phyloP scores from a whole-genome alignment of 1,139 yeast genomes.

The Lodderomyces beijingensis region DNA sequence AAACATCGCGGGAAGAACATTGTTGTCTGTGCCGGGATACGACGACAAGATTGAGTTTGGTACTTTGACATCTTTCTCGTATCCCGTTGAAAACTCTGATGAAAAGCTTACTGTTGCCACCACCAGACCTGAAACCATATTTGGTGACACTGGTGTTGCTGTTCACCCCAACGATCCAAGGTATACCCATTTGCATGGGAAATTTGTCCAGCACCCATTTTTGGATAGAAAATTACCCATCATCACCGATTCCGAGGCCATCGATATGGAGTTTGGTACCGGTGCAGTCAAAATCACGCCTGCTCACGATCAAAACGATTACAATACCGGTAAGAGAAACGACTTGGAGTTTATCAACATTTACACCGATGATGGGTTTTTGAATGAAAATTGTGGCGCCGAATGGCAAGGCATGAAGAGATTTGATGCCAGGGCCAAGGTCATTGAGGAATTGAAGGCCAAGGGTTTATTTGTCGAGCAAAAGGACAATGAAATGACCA shows the following conservation, averaged over 20 bases:
- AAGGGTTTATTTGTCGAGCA: constrained; percentile 77
- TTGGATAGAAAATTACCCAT: constrained; percentile 83
- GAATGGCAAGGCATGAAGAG: constrained; percentile 89
- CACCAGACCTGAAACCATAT: constrained; percentile 96
- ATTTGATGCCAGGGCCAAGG: constrained; percentile 86
- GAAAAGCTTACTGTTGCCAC: constrained; percentile 92
- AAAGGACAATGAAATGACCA: constrained; percentile 91
- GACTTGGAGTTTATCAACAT: constrained; percentile 84
- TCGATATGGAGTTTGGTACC: constrained; percentile 98
- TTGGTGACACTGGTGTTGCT: constrained; percentile 97
- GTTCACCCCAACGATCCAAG: constrained; percentile 94
- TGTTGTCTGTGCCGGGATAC: constrained; percentile 83
- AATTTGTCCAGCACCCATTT: constrained; percentile 87
- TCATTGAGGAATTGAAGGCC: constrained; percentile 74
- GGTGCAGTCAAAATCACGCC: constrained; percentile 99
- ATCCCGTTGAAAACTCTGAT: constrained; percentile 82
- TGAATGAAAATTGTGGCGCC: constrained; percentile 86
- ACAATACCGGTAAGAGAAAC: constrained; percentile 92
- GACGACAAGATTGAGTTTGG: constrained; percentile 92
- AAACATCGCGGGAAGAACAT: constrained; percentile 76
- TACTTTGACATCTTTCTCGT: constrained; percentile 89
- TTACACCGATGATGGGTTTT: constrained; percentile 84
- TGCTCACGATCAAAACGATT: constrained; percentile 97
- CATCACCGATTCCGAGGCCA: constrained; percentile 86
- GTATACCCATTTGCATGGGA: constrained; percentile 92